Conservation (phyloP, 2,329 filamentous ascomycete species). For the Arachnopeziza araneosa region DNA sequence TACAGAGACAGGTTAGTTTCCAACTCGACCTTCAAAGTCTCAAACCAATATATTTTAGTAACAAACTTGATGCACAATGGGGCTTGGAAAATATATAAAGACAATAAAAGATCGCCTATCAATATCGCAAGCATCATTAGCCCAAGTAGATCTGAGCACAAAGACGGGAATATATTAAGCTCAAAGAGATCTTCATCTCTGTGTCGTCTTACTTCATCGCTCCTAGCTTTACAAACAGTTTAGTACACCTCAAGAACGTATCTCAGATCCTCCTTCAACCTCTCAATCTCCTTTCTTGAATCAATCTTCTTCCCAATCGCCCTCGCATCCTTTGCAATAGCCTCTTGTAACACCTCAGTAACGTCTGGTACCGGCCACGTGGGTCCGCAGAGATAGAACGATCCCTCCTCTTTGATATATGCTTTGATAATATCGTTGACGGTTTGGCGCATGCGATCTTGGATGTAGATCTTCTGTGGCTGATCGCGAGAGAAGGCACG, state of each 20-base stretch:
- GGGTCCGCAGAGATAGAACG: slow-evolving; percentile 95
- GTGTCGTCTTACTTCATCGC: too few relatives aligned
- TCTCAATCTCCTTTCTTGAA: slow-evolving; percentile 86
- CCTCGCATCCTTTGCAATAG: slow-evolving; percentile 72
- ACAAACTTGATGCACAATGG: too few relatives aligned
- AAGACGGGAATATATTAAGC: too few relatives aligned
- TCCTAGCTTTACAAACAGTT: background rate
- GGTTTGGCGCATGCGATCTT: slow-evolving; percentile 93
- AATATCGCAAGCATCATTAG: too few relatives aligned
- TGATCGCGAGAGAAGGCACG: slow-evolving; percentile 95
- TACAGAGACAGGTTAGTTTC: too few relatives aligned
- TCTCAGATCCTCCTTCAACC: slow-evolving; percentile 86
- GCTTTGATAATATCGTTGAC: slow-evolving; percentile 76
- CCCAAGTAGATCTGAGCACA: too few relatives aligned
- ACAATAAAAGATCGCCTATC: too few relatives aligned
- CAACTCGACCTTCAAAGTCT: too few relatives aligned
- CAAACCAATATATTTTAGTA: too few relatives aligned
- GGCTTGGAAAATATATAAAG: too few relatives aligned
- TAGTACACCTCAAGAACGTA: slow-evolving; percentile 98
- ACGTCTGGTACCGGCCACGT: slow-evolving; percentile 99
- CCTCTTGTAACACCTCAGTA: slow-evolving; percentile 88
- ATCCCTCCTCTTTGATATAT: slow-evolving; percentile 81
- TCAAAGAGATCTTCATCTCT: too few relatives aligned
- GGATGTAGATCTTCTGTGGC: slow-evolving; percentile 98
- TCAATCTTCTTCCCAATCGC: slow-evolving; percentile 73